Evolutionary conservation across 495 filamentous ascomycete genomes (phyloP), one percentile per base, ranked within the genome.

Genomic region (Neurospora sp.): DNA sequence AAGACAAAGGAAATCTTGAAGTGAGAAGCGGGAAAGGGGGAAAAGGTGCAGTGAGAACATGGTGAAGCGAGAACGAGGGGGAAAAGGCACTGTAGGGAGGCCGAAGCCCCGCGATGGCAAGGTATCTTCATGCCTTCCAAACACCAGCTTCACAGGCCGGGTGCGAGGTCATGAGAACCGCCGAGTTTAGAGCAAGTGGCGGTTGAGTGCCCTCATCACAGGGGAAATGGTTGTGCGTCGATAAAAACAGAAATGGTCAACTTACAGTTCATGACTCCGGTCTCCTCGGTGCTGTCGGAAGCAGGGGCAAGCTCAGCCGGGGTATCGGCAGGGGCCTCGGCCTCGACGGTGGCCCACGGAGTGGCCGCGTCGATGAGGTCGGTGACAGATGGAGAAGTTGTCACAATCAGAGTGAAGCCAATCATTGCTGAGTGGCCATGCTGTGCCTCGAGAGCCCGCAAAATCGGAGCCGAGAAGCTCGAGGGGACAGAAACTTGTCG

Each of bases 311-410:
- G 4, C 54, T 66, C 54, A 16, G 54, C 81, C 76, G 75, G 76
- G 38, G 77, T 78, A 72, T 82, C 78, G 72, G 83, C 83, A 71
- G 85, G 83, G 31, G 87, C 87, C 78, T 89, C 87, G 71, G 87
- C 87, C 80, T 88, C 86, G 76, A 82, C 86, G 71, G 83, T 82
- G 74, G 79, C 80, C 87, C 86, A 89, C 77, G 88, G 87, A 80
- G 82, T 80, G 72, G 84, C 86, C 69, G 87, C 87, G 80, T 87
- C 86, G 77, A 87, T 79, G 77, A 88, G 80, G 80, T 88, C 86
- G 72, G 80, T 81, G 72, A 87, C 83, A 77, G 81, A 54, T 27
- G 46, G 20, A 1, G 4, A 54, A 54, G 20, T 5, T 12, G 46
- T 54, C 2, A 6, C n/a, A 20, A 23, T 4, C 20, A 54, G 20